phyloP scores from a whole-genome alignment of 176 grass and related monocot genomes.

The Pharus latifolius region DNA sequence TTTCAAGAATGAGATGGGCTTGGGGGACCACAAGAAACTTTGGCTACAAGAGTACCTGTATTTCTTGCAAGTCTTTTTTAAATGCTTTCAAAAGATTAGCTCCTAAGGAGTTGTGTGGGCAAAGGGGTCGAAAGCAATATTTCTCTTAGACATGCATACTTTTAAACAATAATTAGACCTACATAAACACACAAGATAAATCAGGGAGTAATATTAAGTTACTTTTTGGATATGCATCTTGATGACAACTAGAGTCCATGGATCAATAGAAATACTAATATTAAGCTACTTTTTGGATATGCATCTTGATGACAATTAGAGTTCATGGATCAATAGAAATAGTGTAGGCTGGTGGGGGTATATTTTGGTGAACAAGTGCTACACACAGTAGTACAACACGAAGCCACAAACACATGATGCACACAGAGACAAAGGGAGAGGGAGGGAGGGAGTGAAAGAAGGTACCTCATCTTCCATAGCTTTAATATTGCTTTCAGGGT shows the following conservation, averaged over 20 bases:
- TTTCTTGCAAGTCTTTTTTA: too few relatives aligned
- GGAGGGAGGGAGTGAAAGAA: too few relatives aligned
- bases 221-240: too few relatives aligned
- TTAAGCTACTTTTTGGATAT: too few relatives aligned
- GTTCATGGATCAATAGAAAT: too few relatives aligned
- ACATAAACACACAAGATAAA: not conserved
- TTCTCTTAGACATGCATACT: not conserved
- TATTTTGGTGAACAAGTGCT: not conserved
- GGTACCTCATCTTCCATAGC: slow-evolving; percentile 65
- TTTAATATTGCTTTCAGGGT: slow-evolving; percentile 33
- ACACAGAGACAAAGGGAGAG: not conserved
- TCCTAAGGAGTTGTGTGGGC: not conserved
- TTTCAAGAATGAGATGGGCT: too few relatives aligned
- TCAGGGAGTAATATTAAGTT: not conserved
- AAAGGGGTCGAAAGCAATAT: not conserved
- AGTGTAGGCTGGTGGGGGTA: not conserved
- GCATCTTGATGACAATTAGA: too few relatives aligned
- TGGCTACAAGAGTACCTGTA: too few relatives aligned
- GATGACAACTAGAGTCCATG: too few relatives aligned
- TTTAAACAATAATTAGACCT: not conserved
- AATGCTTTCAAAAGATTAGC: too few relatives aligned
- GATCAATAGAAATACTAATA: too few relatives aligned
- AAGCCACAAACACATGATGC: not conserved
- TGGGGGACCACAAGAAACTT: too few relatives aligned
- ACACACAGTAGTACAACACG: not conserved